These are phyloP conservation scores for Benincasa hispida DNA, from an alignment of 306 rosid genomes.

Conservation along the genomic window DNA sequence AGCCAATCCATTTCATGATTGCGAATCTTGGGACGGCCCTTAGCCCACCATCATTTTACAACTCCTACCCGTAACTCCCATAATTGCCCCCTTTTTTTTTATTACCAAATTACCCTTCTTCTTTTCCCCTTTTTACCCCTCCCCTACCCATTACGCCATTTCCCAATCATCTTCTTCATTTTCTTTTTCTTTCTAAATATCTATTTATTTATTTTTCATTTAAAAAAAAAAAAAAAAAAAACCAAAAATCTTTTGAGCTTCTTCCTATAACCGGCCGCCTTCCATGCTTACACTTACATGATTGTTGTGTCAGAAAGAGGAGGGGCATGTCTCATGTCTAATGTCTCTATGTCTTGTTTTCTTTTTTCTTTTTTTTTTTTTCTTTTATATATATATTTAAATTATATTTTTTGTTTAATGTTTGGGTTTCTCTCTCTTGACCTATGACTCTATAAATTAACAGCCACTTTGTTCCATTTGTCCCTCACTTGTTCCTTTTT, in stretches of 20 bases:
- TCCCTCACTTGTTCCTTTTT: constrained; percentile 35
- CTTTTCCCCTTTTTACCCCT: constrained; percentile 9
- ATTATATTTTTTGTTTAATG: not conserved
- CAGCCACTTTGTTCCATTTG: constrained; percentile 38
- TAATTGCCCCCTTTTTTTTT: constrained; percentile 39
- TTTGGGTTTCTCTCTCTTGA: not conserved
- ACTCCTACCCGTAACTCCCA: constrained; percentile 62
- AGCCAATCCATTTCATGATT: constrained; percentile 99
- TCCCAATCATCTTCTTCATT: constrained; percentile 23
- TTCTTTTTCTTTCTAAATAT: too few species aligned
- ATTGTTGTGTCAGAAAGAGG: constrained; percentile 82
- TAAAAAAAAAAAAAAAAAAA: constrained; percentile 11
- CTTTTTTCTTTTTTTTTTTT: not conserved
- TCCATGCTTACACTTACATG: constrained; percentile 99
- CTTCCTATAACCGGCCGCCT: constrained; percentile 91
- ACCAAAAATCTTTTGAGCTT: constrained; percentile 38
- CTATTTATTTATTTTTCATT: too few species aligned
- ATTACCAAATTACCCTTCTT: constrained; percentile 28
- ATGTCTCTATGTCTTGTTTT: constrained; percentile 12
- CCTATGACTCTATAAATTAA: constrained; percentile 65
- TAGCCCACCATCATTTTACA: constrained; percentile 96
- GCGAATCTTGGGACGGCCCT: constrained; percentile 98
- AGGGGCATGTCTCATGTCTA: constrained; percentile 49
- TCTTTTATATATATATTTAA: not conserved
- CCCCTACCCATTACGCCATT: constrained; percentile 65